These are phyloP conservation scores for Wallacemonas collosoma DNA, from an alignment of 208 protist genomes.

Conservation along the genomic window DNA sequence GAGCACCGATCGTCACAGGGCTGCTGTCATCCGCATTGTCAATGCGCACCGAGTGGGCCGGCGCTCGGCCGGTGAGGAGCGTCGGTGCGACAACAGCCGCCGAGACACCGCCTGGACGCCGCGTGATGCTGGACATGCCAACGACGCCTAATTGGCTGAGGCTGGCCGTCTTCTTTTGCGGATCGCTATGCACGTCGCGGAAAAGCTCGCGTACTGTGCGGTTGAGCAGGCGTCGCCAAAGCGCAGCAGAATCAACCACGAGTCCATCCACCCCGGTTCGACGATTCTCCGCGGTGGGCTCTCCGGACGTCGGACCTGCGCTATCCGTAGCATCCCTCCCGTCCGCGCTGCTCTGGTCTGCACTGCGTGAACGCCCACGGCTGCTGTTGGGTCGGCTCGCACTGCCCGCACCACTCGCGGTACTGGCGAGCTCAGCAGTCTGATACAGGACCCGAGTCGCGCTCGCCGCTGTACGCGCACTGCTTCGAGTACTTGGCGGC, in stretches of 20 bases:
- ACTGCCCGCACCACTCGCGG: not conserved
- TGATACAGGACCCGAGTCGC: conserved; percentile 13
- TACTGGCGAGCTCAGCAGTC: not conserved
- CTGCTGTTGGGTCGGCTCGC: too few species aligned
- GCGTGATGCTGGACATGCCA: too few species aligned
- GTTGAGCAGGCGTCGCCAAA: conserved; percentile 42
- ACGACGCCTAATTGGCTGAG: too few species aligned
- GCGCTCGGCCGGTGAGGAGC: not conserved
- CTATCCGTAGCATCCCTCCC: not conserved
- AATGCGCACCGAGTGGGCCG: too few species aligned
- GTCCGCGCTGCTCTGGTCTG: not conserved
- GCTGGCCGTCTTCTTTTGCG: too few species aligned
- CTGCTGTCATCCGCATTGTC: too few species aligned
- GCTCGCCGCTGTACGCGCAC: conserved; percentile 4
- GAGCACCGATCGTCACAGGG: too few species aligned
- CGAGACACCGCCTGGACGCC: too few species aligned
- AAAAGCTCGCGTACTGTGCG: conserved; percentile 34
- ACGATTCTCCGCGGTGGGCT: too few species aligned
- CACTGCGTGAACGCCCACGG: not conserved
- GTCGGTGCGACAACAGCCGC: not conserved
- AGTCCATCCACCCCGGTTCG: not conserved
- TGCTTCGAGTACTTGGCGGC: conserved; percentile 5
- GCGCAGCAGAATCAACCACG: conserved; percentile 23
- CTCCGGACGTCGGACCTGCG: not conserved
- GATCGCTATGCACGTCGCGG: not conserved